Base-by-base conservation (phyloP, 495 filamentous ascomycete genomes). In the Choiromyces venosus region DNA sequence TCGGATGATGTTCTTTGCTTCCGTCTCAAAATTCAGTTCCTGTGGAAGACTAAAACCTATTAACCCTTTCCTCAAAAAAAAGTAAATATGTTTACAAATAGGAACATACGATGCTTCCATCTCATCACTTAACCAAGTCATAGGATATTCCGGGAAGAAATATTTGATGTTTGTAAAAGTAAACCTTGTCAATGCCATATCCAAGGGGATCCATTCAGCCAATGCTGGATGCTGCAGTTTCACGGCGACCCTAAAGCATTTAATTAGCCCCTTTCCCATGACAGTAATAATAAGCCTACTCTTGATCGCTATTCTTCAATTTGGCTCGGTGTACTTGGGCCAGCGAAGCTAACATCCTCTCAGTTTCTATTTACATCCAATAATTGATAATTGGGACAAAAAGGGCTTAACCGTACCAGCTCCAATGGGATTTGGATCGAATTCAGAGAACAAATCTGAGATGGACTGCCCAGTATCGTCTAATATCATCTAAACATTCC, bases 71-170 rank as follows among this genome's bases (percentile, higher is more conserved):
- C 66, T 33, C 65, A 68, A 14, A 36, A 14, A 36, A 19, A 14
- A 67, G n/a, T 37, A 39, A 68, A 69, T 18, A 70, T 64, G 38
- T 65, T 72, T 71, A 37, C 33, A 77, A 61, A 33, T 61, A 1
- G 25, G 12, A 36, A 70, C 71, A 56, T 70, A 73, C 78, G 94
- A 97, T 36, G 87, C 81, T 73, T 97, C 93, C 89, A 98, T 93
- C 81, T 99, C 96, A 39, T 90, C 88, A 8, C 93, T 93, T 10
- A 99, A 85, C 96, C 96, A 99, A 76, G 94, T 92, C 68, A 99
- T 84, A 82, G 98, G 94, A 81, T 99, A 99, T 74, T 97, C 93
- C 5, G 96, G 96, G 80, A 99, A 99, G 84, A 94, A 97, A 52
- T 87, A 87, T 79, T 94, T 97, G 73, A 99, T 85, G 38, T 89